Conservation (phyloP, 202 grass and related monocot genomes). For the Elaeis oleifera region DNA sequence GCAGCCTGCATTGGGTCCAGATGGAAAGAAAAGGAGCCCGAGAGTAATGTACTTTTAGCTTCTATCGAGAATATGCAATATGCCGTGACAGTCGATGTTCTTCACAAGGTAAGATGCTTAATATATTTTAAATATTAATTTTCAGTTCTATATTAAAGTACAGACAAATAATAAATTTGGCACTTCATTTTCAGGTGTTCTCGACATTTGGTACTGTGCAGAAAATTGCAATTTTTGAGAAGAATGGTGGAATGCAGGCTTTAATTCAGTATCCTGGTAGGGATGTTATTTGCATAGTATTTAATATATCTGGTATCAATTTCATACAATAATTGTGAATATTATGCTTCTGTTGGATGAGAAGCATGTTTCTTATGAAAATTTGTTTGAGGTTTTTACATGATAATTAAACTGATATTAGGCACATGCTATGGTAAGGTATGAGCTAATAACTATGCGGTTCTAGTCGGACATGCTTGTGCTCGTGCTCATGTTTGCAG, state of each 20-base stretch:
- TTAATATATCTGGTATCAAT: too few species aligned
- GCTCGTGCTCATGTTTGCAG: too few species aligned
- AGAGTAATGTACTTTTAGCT: constrained; percentile 7
- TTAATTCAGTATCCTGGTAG: constrained; percentile 86
- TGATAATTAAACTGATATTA: too few species aligned
- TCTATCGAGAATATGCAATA: constrained; percentile 7
- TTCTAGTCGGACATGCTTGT: too few species aligned
- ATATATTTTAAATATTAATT: too few species aligned
- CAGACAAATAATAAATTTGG: constrained; percentile 19
- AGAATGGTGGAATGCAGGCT: constrained; percentile 81
- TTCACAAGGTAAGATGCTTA: constrained; percentile 5
- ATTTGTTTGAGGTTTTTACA: too few species aligned
- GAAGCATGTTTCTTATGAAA: too few species aligned
- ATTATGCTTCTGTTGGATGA: too few species aligned
- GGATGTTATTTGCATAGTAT: not conserved
- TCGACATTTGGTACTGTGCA: constrained; percentile 72
- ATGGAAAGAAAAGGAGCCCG: constrained; percentile 5
- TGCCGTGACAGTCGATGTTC: constrained; percentile 7
- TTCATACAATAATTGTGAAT: too few species aligned
- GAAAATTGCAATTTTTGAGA: constrained; percentile 94
- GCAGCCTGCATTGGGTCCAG: not conserved
- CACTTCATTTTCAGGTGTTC: constrained; percentile 54
- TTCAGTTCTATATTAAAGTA: not conserved
- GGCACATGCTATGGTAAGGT: too few species aligned
- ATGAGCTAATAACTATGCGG: too few species aligned